Base-by-base conservation (phyloP, 225 moss, liverwort and hornwort genomes). In the Polytrichum commune region DNA sequence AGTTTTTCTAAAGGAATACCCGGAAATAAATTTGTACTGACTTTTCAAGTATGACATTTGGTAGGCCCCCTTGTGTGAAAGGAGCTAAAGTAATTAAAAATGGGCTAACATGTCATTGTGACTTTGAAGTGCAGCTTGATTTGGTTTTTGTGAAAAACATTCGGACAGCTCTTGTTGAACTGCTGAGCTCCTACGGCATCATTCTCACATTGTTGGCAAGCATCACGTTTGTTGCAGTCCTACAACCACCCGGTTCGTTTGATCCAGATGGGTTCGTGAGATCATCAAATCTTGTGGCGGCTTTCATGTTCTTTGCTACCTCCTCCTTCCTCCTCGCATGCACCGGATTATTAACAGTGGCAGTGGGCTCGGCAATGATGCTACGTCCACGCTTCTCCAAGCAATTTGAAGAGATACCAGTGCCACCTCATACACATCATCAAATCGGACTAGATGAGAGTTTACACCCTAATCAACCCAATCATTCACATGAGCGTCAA, bases 321-420 rank as follows among this genome's bases (percentile, higher is more conserved):
- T 63, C 27, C 18, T 22, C 63, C 24, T 63, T 63, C 27, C 63
- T 63, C 18, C 27, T 28, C 5, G 24, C 63, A 58, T 58, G n/a
- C 23, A 58, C 57, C 57, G 57, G n/a, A 19, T n/a, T 58, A 58
- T 58, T 58, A 58, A 58, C 57, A 58, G 63, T 25, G 63, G 63
- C 27, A 8, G 63, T 63, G 16, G 63, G 63, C 18, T 63, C 16
- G 18, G n/a, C 27, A 25, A 63, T 19, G 16, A 23, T 63, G 27
- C 27, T 63, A 18, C 63, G 63, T 23, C 63, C 63, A 16, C 18
- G 25, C 18, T 63, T 63, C 27, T 63, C 29, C 27, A 2, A 27
- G 9, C 16, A 1, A 7, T 63, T 63, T 28, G 63, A 63, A 5
- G 16, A 16, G 8, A 3, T 63, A 5, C 18, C 1, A 58, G 20